phyloP scores from a whole-genome alignment of 2,329 filamentous ascomycete species.

The Nigrograna mackinnonii region DNA sequence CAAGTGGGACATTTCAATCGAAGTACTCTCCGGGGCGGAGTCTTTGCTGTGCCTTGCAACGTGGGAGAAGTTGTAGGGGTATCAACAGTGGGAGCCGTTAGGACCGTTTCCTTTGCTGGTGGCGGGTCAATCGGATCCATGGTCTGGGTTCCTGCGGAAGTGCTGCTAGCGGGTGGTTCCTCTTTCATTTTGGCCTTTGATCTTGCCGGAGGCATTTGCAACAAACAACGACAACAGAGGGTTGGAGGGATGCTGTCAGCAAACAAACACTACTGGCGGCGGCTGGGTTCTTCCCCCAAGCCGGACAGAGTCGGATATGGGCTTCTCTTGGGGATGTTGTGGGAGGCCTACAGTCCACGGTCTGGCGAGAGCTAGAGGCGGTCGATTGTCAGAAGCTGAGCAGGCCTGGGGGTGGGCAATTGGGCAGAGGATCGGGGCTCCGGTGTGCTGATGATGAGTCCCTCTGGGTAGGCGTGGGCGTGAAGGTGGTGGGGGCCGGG shows the following conservation, averaged over 20 bases:
- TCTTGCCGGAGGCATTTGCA: constrained; percentile 38
- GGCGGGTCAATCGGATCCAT: constrained; percentile 27
- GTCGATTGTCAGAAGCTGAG: constrained; percentile 19
- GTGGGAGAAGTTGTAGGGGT: constrained; percentile 36
- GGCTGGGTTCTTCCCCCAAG: constrained; percentile 9
- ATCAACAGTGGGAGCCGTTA: constrained; percentile 28
- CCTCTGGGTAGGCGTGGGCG: too few relatives aligned
- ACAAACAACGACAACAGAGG: constrained; percentile 7
- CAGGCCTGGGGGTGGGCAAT: too few relatives aligned
- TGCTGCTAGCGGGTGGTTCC: constrained; percentile 23
- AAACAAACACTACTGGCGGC: not conserved
- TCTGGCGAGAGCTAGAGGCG: constrained; percentile 28
- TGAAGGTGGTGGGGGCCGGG: constrained; percentile 32
- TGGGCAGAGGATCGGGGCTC: too few relatives aligned
- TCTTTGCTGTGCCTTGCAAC: constrained; percentile 30
- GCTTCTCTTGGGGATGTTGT: too few relatives aligned
- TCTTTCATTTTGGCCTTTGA: constrained; percentile 39
- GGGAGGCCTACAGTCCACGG: constrained; percentile 28
- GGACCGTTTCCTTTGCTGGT: constrained; percentile 31
- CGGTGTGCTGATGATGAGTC: too few relatives aligned
- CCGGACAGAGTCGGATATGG: constrained; percentile 19
- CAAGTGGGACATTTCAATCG: constrained; percentile 64
- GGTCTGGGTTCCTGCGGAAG: constrained; percentile 22
- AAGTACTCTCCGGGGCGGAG: constrained; percentile 33
- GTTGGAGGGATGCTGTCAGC: not conserved